A percentile compares a stretch with the other conserved stretches of the same genome.
phyloP scores from a whole-genome alignment of 257 asterid genomes.

The Fraxinus quadrangulata region DNA sequence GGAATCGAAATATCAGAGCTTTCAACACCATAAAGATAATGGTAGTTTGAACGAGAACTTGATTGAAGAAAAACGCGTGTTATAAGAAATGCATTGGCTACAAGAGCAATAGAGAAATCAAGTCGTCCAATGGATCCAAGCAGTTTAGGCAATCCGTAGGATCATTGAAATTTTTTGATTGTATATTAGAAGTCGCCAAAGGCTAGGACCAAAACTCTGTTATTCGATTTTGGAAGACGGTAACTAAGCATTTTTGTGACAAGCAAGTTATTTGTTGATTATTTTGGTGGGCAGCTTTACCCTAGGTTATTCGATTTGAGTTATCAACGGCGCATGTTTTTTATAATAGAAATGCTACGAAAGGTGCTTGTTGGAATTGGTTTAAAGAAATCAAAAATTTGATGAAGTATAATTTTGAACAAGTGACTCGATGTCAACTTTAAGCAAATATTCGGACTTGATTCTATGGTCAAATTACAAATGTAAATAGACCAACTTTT shows the following conservation, averaged over 20 bases:
- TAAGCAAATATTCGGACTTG: too few species aligned
- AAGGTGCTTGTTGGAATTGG: too few species aligned
- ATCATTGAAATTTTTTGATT: not conserved
- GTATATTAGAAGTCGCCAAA: not conserved
- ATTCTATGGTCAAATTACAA: too few species aligned
- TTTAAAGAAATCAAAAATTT: too few species aligned
- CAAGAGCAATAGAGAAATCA: conserved; percentile 34
- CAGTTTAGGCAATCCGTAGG: not conserved
- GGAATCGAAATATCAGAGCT: too few species aligned
- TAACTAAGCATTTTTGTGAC: not conserved
- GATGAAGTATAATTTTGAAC: too few species aligned
- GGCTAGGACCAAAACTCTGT: not conserved
- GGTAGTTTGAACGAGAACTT: too few species aligned
- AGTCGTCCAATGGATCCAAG: conserved; percentile 16
- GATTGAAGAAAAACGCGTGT: not conserved
- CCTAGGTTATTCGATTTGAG: conserved; percentile 3
- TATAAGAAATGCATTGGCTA: conserved; percentile 55
- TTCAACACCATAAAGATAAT: too few species aligned
- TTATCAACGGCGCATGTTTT: too few species aligned
- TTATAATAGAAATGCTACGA: too few species aligned
- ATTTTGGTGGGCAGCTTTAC: not conserved
- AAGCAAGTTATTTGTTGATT: conserved; percentile 19
- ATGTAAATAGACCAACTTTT: too few species aligned
- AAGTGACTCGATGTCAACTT: too few species aligned
- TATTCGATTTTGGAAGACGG: conserved; percentile 19